A percentile compares a stretch with the other conserved stretches of the same genome.
These are phyloP conservation scores for Mucor sp. DNA, from an alignment of 371 early-diverging fungal species.

Conservation along the genomic window DNA sequence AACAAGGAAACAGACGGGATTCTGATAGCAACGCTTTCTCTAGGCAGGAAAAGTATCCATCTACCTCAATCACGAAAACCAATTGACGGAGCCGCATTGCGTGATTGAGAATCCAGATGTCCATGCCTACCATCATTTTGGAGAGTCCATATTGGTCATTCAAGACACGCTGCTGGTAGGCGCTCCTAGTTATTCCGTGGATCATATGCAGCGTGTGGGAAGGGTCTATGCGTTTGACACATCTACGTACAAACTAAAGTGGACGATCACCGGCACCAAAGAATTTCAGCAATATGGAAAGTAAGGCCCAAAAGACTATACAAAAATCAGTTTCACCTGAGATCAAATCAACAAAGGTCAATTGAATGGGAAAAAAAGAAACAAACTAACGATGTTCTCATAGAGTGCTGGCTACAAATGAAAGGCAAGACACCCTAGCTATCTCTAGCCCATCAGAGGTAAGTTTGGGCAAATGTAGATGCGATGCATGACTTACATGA, in stretches of 20 bases:
- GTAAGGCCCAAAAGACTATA: constrained; percentile 13
- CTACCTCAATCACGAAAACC: neutral
- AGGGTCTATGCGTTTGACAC: constrained; percentile 43
- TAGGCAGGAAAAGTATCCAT: constrained; percentile 5
- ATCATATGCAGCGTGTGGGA: constrained; percentile 28
- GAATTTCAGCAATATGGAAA: constrained; percentile 56
- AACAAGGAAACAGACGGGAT: neutral
- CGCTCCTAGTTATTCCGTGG: constrained; percentile 34
- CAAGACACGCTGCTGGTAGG: constrained; percentile 28
- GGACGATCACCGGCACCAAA: constrained; percentile 36
- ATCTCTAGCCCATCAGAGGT: constrained; percentile 45
- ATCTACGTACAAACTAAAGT: constrained; percentile 11
- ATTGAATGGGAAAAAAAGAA: neutral
- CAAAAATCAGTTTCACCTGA: neutral
- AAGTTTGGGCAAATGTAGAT: neutral
- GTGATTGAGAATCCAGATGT: constrained; percentile 22
- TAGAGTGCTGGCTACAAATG: constrained; percentile 1
- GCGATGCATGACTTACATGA: neutral
- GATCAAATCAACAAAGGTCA: neutral
- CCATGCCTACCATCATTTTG: constrained; percentile 41
- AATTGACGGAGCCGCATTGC: constrained; percentile 11
- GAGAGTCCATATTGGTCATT: constrained; percentile 17
- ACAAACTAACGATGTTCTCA: neutral
- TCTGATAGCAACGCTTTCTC: neutral
- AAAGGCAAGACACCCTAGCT: constrained; percentile 21